A percentile compares a stretch with the other conserved stretches of the same genome.
Evolutionary conservation across 2,329 filamentous ascomycete genomes (phyloP).

Genomic region (Capronia epimyces): DNA sequence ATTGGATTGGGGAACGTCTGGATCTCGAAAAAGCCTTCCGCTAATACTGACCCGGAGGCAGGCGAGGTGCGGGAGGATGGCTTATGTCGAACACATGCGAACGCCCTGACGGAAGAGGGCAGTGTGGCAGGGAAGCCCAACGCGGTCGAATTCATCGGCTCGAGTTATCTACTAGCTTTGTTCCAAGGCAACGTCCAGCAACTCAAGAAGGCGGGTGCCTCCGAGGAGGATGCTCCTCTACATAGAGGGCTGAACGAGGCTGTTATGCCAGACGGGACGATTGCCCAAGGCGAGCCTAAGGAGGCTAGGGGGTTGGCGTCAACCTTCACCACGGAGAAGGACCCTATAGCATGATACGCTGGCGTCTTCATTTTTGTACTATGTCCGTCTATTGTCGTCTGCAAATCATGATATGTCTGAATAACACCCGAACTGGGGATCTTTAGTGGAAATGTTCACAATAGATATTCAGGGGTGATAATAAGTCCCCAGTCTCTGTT

Average conservation of each 20-base stretch:
- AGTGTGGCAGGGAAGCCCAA: not conserved
- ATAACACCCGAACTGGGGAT: no score
- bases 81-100: constrained; percentile 14
- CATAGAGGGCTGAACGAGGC: not conserved
- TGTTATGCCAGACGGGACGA: not conserved
- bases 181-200: constrained; percentile 12
- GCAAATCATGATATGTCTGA: not conserved
- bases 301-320: not conserved
- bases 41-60: not conserved
- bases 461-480: not conserved
- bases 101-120: not conserved
- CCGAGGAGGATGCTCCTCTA: not conserved
- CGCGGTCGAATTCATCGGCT: constrained; percentile 11
- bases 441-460: no score
- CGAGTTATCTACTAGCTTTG: constrained; percentile 18
- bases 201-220: constrained; percentile 12
- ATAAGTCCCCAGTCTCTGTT: not conserved
- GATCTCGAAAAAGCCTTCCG: constrained; percentile 37
- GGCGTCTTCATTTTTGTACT: not conserved
- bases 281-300: not conserved
- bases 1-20: constrained; percentile 49
- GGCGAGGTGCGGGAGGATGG: constrained; percentile 10
- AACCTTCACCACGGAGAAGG: not conserved
- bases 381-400: not conserved
- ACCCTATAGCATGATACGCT: not conserved